A percentile compares a stretch with the other conserved stretches of the same genome.
phyloP scores from a whole-genome alignment of 345 rosid genomes.

The Viola odorata region DNA sequence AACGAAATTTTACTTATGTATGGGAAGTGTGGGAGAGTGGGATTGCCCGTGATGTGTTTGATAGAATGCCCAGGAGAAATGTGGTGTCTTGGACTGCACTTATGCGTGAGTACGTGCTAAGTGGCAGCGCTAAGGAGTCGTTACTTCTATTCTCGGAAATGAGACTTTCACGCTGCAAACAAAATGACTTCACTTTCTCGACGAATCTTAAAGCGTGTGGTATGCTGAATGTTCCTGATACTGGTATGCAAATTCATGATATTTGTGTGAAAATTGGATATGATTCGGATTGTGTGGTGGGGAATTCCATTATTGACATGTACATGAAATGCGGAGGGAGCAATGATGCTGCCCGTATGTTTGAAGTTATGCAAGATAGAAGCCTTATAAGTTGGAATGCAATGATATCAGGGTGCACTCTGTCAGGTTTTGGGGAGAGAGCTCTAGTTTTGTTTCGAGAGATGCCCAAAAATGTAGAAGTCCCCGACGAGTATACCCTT shows the following conservation, averaged over 20 bases:
- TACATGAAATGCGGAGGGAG: conserved; percentile 68
- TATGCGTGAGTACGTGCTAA: conserved; percentile 57
- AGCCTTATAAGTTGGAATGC: conserved; percentile 72
- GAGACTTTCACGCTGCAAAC: conserved; percentile 36
- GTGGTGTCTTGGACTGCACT: conserved; percentile 86
- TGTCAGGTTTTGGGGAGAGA: conserved; percentile 45
- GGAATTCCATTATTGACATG: conserved; percentile 72
- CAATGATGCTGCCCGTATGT: conserved; percentile 49
- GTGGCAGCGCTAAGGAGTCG: conserved; percentile 36
- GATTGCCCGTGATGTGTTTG: conserved; percentile 51
- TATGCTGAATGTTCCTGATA: conserved; percentile 31
- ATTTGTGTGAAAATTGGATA: conserved; percentile 48
- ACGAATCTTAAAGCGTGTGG: conserved; percentile 67
- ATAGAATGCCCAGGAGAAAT: conserved; percentile 57
- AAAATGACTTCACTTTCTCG: conserved; percentile 81
- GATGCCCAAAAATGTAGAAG: conserved; percentile 40
- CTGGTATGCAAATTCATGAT: conserved; percentile 66
- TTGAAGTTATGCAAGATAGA: conserved; percentile 35
- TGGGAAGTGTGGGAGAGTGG: conserved; percentile 47
- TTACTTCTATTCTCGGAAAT: conserved; percentile 43
- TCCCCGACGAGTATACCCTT: conserved; percentile 62
- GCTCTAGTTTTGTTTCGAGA: conserved; percentile 50
- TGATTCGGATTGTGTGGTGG: conserved; percentile 53
- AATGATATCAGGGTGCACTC: conserved; percentile 57
- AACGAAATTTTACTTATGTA: conserved; percentile 59